Conservation (phyloP, 2,329 filamentous ascomycete genomes). For the Penicillium sp. region DNA sequence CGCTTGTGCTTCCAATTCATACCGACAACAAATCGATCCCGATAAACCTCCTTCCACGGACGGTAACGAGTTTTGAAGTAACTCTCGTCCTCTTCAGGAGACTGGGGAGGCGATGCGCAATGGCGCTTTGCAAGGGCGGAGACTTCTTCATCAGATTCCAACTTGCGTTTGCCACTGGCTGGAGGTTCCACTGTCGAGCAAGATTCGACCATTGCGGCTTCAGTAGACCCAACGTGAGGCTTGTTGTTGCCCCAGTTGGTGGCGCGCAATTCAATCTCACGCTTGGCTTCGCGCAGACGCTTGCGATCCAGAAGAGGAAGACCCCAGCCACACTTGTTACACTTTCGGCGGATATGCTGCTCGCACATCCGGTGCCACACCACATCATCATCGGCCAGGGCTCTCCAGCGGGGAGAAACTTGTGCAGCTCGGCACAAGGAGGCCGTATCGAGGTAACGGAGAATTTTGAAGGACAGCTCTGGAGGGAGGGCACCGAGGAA, state of each 20-base stretch:
- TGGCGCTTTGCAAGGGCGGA: constrained; percentile 34
- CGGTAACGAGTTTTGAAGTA: constrained; percentile 56
- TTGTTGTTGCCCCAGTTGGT: constrained; percentile 58
- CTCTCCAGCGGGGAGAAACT: constrained; percentile 84
- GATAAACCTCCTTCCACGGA: constrained; percentile 97
- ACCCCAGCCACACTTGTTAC: constrained; percentile 94
- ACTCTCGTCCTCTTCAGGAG: constrained; percentile 41
- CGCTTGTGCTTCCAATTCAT: constrained; percentile 97
- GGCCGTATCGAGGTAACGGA: constrained; percentile 88
- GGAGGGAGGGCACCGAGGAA: constrained; percentile 85
- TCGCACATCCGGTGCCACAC: constrained; percentile 99
- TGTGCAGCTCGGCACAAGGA: constrained; percentile 95
- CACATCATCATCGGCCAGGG: constrained; percentile 91
- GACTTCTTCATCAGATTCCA: constrained; percentile 30
- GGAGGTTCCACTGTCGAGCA: constrained; percentile 19
- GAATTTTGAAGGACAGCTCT: constrained; percentile 89
- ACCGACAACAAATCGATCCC: constrained; percentile 90
- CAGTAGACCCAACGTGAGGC: constrained; percentile 45
- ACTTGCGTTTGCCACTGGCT: constrained; percentile 29
- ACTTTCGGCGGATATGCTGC: constrained; percentile 92
- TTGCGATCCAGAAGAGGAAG: constrained; percentile 86
- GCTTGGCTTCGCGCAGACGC: constrained; percentile 79
- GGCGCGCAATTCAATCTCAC: constrained; percentile 73
- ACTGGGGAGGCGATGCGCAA: constrained; percentile 27
- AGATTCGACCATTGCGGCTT: constrained; percentile 18